Percentiles rank a stretch among this genome's conserved stretches.
Conservation (phyloP, 108 stramenopile species). For the Nitzschia sp. region DNA sequence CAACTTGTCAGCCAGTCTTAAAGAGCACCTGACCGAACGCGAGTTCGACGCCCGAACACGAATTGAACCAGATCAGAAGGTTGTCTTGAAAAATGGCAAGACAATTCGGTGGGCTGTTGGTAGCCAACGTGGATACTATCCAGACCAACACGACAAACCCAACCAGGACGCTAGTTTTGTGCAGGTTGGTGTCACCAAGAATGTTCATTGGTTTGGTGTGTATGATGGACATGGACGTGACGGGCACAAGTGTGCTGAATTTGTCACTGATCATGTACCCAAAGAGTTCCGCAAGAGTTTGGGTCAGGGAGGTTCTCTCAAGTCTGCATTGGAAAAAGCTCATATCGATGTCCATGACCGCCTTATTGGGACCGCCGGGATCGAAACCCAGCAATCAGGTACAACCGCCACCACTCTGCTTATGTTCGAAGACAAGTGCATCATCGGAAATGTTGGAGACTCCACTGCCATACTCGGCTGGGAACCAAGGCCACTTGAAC, state of each 20-base stretch:
- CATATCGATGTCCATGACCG: constrained; percentile 16
- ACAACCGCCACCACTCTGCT: constrained; percentile 51
- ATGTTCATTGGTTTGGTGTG: constrained; percentile 56
- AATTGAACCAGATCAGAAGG: constrained; percentile 1
- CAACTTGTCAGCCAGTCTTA: neutral
- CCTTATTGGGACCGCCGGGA: neutral
- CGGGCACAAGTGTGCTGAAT: constrained; percentile 59
- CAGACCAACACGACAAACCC: constrained; percentile 46
- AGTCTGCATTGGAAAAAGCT: neutral
- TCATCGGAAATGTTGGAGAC: constrained; percentile 67
- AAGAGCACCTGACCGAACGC: neutral
- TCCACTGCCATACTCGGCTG: constrained; percentile 50
- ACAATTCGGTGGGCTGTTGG: constrained; percentile 10
- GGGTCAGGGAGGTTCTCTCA: neutral
- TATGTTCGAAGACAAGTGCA: constrained; percentile 20
- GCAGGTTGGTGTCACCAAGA: constrained; percentile 40
- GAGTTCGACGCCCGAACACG: neutral
- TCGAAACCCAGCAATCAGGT: constrained; percentile 58
- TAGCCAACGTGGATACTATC: constrained; percentile 91
- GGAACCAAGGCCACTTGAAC: constrained; percentile 11
- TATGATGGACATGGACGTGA: constrained; percentile 76
- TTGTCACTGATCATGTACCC: constrained; percentile 51
- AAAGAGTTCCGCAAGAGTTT: constrained; percentile 7
- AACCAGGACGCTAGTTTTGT: constrained; percentile 34
- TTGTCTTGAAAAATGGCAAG: neutral